phyloP scores from a whole-genome alignment of 228 moss, liverwort and hornwort species.

The Sphagnum fallax region DNA sequence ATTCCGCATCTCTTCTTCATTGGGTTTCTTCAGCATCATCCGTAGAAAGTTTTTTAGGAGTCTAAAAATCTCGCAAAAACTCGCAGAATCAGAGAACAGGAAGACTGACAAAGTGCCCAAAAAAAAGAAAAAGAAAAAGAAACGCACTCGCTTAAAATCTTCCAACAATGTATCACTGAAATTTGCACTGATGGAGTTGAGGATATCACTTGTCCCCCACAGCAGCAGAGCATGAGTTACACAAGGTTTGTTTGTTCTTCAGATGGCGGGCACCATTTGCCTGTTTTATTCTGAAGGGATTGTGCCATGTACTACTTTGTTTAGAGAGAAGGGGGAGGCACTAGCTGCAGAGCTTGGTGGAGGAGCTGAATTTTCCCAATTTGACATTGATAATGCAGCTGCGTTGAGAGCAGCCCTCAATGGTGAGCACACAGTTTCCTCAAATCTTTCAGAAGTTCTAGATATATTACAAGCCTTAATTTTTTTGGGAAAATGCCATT shows the following conservation, averaged over 20 bases:
- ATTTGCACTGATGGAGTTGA: too few species aligned
- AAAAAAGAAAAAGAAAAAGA: background rate
- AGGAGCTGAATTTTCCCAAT: constrained; percentile 36
- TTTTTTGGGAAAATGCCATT: background rate
- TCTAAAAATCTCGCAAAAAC: too few species aligned
- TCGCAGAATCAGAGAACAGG: too few species aligned
- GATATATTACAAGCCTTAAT: background rate
- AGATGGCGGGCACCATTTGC: background rate
- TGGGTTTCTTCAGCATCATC: background rate
- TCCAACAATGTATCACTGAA: too few species aligned
- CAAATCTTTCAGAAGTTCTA: background rate
- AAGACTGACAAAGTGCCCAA: background rate
- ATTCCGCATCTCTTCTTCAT: background rate
- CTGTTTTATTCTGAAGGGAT: background rate
- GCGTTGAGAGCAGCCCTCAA: constrained; percentile 46
- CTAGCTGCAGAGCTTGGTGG: constrained; percentile 51
- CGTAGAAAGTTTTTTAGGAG: too few species aligned
- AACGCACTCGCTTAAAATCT: background rate
- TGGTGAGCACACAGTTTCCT: constrained; percentile 19
- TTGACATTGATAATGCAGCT: constrained; percentile 52
- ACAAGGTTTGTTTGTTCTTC: background rate
- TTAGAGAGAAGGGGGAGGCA: constrained; percentile 71
- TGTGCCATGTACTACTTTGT: background rate
- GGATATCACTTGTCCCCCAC: too few species aligned
- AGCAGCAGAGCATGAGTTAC: background rate